Conservation (phyloP, 2,329 filamentous ascomycete genomes). For the Aaosphaeria arxii region DNA sequence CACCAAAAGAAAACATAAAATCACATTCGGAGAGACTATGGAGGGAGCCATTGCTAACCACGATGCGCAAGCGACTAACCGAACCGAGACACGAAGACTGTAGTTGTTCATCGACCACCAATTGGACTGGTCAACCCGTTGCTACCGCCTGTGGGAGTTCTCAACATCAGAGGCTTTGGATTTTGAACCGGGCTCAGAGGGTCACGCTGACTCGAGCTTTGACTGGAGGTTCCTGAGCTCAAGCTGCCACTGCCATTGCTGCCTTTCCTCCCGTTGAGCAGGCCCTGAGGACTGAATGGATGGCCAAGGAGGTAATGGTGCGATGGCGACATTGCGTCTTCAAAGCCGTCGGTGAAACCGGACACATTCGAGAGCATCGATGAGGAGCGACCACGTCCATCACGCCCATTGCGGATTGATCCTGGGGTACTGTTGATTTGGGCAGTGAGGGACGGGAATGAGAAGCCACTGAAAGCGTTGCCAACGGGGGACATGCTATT, state of each 20-base stretch:
- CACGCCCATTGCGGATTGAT: slow-evolving; percentile 21
- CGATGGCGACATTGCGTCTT: slow-evolving; percentile 29
- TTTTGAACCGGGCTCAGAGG: slow-evolving; percentile 37
- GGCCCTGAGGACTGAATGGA: slow-evolving; percentile 38
- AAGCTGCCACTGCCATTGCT: slow-evolving; percentile 50
- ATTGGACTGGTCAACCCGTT: slow-evolving; percentile 30
- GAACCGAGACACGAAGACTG: too few relatives aligned
- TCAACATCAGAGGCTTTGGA: slow-evolving; percentile 31
- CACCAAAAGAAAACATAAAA: too few relatives aligned
- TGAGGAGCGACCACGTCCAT: slow-evolving; percentile 48
- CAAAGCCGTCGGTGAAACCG: slow-evolving; percentile 49
- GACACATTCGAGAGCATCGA: slow-evolving; percentile 53
- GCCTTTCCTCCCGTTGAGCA: slow-evolving; percentile 36
- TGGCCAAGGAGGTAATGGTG: slow-evolving; percentile 25
- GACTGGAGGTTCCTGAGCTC: slow-evolving; percentile 42
- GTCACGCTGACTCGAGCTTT: slow-evolving; percentile 37
- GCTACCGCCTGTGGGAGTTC: slow-evolving; percentile 28
- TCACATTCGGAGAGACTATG: too few relatives aligned
- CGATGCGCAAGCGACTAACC: too few relatives aligned
- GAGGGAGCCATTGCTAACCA: too few relatives aligned
- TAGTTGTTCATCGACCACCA: slow-evolving; percentile 15
- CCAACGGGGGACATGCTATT: slow-evolving; percentile 36
- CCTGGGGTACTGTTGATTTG: slow-evolving; percentile 31
- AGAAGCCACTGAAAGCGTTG: slow-evolving; percentile 35
- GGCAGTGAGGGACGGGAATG: slow-evolving; percentile 31